Base-by-base conservation (phyloP, 2,329 filamentous ascomycete genomes). In the Penicillium sp. region DNA sequence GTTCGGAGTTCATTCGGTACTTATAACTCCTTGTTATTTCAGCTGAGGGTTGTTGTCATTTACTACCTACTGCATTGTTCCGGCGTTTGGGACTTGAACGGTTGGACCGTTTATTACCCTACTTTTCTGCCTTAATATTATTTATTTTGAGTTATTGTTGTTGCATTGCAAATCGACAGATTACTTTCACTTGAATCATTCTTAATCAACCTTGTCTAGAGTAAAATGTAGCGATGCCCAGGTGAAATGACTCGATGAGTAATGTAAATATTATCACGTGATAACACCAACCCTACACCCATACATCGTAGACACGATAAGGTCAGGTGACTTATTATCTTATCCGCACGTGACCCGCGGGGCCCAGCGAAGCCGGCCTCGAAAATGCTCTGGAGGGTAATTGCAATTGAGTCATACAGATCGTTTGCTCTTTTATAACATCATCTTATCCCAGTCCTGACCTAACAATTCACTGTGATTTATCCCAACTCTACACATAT, bases 11-110 rank as follows among this genome's bases (percentile, higher is more conserved):
- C 51, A 47, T 56, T 57, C 50, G 56, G 32, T 20, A 53, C 39
- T 59, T 49, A 40, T 26, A 22, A 35, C 42, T 57, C 42, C 50
- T 49, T 57, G 49, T 56, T 47, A 53, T 22, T 55, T 61, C 56
- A 62, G 62, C 62, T 60, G 59, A 63, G 61, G 62, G 58, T 34
- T 58, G 43, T 60, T 57, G 51, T 53, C 20, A 51, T 39, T 51
- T 51, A 51, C 38, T 45, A 50, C 37, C 60, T 46, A 57, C 38
- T 64, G 68, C 68, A 70, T 70, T 63, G 66, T 64, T 67, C 34
- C 56, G 68, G 68, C 63, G 68, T 64, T 64, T 63, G 50, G 63
- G 50, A 55, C 51, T 50, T 53, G 29, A 55, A 54, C 50, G 34
- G 40, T 55, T 49, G 53, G 49, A 42, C 51, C 32, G 50, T 46